Evolutionary conservation across 306 rosid species (phyloP).

Genomic region (Cucumis cinereus): DNA sequence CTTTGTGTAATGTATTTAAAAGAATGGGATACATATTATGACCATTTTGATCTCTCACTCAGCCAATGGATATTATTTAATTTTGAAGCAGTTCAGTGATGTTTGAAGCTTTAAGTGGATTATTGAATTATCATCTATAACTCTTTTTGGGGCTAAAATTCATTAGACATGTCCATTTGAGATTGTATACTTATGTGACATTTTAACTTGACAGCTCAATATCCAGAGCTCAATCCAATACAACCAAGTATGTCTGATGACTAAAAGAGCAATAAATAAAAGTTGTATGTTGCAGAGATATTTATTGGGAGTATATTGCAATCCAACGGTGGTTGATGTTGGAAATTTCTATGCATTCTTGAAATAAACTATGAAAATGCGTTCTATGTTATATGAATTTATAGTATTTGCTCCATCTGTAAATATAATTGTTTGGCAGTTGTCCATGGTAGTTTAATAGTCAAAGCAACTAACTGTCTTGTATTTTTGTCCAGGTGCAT

Average conservation of each 20-base stretch:
- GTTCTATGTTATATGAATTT: background rate
- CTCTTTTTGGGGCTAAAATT: background rate
- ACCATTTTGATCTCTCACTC: background rate
- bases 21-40: background rate
- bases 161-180: background rate
- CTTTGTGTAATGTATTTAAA: background rate
- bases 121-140: background rate
- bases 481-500: conserved; percentile 58
- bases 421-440: background rate
- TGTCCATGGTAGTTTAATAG: background rate
- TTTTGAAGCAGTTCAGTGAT: background rate
- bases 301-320: background rate
- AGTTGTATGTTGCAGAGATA: background rate
- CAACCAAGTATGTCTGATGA: background rate
- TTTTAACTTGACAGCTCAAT: background rate
- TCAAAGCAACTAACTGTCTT: background rate
- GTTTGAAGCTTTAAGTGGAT: background rate
- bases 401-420: background rate
- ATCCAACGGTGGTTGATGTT: background rate
- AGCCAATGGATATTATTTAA: background rate
- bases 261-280: background rate
- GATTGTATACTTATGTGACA: background rate
- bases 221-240: background rate
- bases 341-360: background rate
- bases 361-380: background rate